phyloP scores from a whole-genome alignment of 2,329 filamentous ascomycete genomes.

The Fusarium sp. region DNA sequence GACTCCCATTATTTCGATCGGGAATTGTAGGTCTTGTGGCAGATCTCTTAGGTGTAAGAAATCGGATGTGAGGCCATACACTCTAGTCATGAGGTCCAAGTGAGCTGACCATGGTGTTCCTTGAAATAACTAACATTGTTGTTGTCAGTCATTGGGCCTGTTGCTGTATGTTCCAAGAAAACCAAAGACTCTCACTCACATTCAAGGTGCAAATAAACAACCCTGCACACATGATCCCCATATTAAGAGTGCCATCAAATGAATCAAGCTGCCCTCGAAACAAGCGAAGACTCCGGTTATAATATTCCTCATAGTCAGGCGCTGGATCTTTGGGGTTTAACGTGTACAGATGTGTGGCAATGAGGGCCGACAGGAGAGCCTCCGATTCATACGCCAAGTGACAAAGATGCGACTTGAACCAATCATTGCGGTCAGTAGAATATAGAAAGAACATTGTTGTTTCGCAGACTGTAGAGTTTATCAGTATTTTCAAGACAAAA shows the following conservation, averaged over 20 bases:
- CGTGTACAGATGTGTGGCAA: conserved; percentile 26
- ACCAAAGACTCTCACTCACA: conserved; percentile 2
- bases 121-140: conserved; percentile 23
- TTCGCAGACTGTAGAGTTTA: conserved; percentile 4
- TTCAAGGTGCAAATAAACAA: conserved; percentile 28
- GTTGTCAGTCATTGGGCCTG: no score
- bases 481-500: neutral
- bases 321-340: conserved; percentile 11
- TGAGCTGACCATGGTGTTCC: conserved; percentile 27
- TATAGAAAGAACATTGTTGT: conserved; percentile 23
- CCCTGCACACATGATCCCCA: conserved; percentile 13
- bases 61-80: conserved; percentile 19
- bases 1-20: conserved; percentile 30
- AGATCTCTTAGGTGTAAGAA: neutral
- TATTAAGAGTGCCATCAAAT: conserved; percentile 8
- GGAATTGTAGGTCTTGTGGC: neutral
- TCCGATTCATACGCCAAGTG: conserved; percentile 11
- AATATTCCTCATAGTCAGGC: conserved; percentile 14
- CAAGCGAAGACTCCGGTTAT: conserved; percentile 19
- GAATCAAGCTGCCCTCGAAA: conserved; percentile 20
- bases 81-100: conserved; percentile 28
- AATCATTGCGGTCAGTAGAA: conserved; percentile 20
- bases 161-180: no score
- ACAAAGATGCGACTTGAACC: conserved; percentile 9
- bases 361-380: conserved; percentile 16